phyloP scores from a whole-genome alignment of 768 basidiomycete genomes.

The Pisolithus sp. region DNA sequence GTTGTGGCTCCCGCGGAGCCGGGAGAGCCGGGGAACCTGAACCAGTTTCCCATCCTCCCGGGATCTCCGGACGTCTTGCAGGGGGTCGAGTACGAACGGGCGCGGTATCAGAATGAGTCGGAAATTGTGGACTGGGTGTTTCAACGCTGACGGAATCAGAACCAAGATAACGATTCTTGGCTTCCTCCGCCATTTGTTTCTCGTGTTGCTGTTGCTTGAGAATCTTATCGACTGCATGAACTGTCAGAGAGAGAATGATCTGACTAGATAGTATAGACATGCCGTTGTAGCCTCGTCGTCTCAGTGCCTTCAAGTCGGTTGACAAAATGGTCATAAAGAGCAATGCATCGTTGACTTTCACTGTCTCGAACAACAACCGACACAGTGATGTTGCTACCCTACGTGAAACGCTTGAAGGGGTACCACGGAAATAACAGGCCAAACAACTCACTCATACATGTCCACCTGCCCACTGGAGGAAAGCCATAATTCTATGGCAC shows the following conservation, averaged over 20 bases:
- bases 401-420: conserved; percentile 3
- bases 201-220: conserved; percentile 77
- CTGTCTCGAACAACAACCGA: conserved; percentile 67
- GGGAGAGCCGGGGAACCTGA: conserved; percentile 10
- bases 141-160: not conserved
- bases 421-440: not conserved
- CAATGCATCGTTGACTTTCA: conserved; percentile 81
- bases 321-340: conserved; percentile 92
- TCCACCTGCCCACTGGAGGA: conserved; percentile 72
- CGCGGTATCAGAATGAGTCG: not conserved
- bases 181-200: conserved; percentile 47
- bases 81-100: conserved; percentile 15
- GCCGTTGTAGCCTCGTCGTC: conserved; percentile 84
- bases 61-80: conserved; percentile 11
- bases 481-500: conserved; percentile 72
- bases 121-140: conserved; percentile 9
- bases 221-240: conserved; percentile 73
- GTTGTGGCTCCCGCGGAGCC: not conserved
- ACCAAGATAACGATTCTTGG: conserved; percentile 13
- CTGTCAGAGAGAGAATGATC: not conserved
- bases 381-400: conserved; percentile 86
- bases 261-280: conserved; percentile 7
- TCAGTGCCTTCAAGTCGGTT: conserved; percentile 77
- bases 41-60: conserved; percentile 18
- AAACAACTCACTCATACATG: conserved; percentile 78